Percentiles rank a stretch among this genome's conserved stretches.
phyloP scores from a whole-genome alignment of 2,329 filamentous ascomycete genomes.

The Neoscytalidium dimidiatum region DNA sequence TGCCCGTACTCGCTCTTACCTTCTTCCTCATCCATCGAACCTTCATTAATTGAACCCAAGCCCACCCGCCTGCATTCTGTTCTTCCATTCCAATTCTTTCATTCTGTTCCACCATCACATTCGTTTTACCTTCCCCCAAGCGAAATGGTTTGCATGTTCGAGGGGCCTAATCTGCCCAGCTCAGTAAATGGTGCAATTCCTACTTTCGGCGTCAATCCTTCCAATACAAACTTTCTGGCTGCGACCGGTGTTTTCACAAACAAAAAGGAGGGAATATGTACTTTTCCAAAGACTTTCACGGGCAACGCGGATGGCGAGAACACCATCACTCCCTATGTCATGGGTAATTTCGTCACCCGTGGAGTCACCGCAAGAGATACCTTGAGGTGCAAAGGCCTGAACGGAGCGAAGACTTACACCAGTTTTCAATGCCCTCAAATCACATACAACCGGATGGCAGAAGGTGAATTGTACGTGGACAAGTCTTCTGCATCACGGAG shows the following conservation, averaged over 20 bases:
- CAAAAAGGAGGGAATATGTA: neutral
- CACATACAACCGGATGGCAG: neutral
- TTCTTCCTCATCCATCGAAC: neutral
- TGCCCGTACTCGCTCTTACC: neutral
- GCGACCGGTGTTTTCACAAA: neutral
- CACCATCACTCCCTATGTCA: neutral
- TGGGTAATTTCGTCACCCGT: neutral
- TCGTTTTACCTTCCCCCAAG: neutral
- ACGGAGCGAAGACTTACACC: neutral
- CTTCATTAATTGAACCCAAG: neutral
- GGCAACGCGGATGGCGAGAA: neutral
- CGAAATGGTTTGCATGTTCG: neutral
- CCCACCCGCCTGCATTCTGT: neutral
- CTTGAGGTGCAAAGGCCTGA: neutral
- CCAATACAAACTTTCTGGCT: neutral
- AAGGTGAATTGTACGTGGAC: neutral
- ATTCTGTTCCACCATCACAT: neutral
- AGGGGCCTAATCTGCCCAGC: neutral
- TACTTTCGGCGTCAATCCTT: neutral
- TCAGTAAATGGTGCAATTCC: neutral
- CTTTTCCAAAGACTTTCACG: neutral
- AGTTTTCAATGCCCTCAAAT: neutral
- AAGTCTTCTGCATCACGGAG: neutral
- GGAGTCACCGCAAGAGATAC: neutral
- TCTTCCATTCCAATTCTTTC: neutral